Evolutionary conservation across 1,284 basidiomycete genomes (phyloP).

Genomic region (Irpex lacteus): DNA sequence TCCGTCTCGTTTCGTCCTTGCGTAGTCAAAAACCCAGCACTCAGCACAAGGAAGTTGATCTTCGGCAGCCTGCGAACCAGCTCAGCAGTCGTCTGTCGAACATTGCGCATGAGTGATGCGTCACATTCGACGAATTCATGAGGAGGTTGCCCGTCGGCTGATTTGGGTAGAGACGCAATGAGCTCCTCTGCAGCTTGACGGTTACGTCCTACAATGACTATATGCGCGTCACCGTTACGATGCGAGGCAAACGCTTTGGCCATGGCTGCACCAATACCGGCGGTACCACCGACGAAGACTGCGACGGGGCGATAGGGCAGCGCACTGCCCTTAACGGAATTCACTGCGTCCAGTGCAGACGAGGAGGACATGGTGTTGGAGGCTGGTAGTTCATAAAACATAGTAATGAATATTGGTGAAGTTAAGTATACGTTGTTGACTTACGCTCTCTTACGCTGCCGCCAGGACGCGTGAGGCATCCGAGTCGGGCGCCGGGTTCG

Average conservation of each 20-base stretch:
- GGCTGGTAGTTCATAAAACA: neutral
- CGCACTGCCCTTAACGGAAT: constrained; percentile 3
- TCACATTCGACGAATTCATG: constrained; percentile 38
- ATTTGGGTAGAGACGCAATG: constrained; percentile 31
- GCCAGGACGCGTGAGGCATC: neutral
- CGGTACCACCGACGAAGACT: constrained; percentile 34
- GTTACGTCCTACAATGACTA: constrained; percentile 36
- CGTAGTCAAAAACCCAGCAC: constrained; percentile 29
- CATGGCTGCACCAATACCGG: constrained; percentile 34
- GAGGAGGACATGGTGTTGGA: neutral
- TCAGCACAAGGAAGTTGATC: constrained; percentile 35
- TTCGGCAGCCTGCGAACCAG: constrained; percentile 27
- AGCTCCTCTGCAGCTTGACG: constrained; percentile 32
- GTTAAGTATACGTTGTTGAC: neutral
- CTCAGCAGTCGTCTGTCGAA: constrained; percentile 24
- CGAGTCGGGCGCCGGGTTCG: too few relatives aligned
- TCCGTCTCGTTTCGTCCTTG: constrained; percentile 27
- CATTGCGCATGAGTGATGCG: constrained; percentile 32
- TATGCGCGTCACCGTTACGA: constrained; percentile 32
- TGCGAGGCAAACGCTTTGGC: constrained; percentile 29
- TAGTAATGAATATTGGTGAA: neutral
- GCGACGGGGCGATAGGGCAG: constrained; percentile 27
- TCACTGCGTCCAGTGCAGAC: neutral
- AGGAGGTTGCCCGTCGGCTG: constrained; percentile 18
- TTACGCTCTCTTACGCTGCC: neutral